Conservation (phyloP, 805 yeast genomes). For the Metschnikowia borealis region DNA sequence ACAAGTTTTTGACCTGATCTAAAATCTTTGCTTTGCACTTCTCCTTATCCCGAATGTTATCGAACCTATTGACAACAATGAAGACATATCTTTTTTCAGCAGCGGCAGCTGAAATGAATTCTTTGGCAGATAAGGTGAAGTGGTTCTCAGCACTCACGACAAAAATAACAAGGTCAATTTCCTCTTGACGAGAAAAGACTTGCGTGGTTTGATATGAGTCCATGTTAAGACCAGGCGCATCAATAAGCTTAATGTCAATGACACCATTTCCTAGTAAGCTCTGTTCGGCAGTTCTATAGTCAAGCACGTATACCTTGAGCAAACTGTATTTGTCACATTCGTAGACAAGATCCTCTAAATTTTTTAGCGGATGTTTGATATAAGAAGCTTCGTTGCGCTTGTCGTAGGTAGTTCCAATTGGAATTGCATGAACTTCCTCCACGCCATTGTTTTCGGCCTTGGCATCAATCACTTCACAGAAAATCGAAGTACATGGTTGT, state of each 20-base stretch:
- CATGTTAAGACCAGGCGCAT: constrained; percentile 95
- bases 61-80: constrained; percentile 91
- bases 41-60: constrained; percentile 74
- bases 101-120: constrained; percentile 86
- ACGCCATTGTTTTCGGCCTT: constrained; percentile 58
- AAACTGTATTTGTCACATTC: constrained; percentile 68
- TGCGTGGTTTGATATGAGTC: constrained; percentile 93
- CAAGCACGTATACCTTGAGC: constrained; percentile 78
- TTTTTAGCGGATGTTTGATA: constrained; percentile 48
- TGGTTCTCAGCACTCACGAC: constrained; percentile 97
- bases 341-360: constrained; percentile 66
- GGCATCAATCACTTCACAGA: constrained; percentile 90
- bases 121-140: constrained; percentile 89
- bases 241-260: constrained; percentile 87
- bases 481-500: constrained; percentile 95
- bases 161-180: constrained; percentile 91
- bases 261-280: constrained; percentile 84
- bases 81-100: constrained; percentile 88
- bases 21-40: constrained; percentile 73
- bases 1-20: constrained; percentile 77
- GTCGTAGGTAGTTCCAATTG: constrained; percentile 50
- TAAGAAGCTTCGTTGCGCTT: constrained; percentile 62
- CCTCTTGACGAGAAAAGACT: constrained; percentile 93
- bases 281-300: constrained; percentile 59
- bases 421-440: constrained; percentile 93